A percentile compares a stretch with the other conserved stretches of the same genome.
These are phyloP conservation scores for Mercurialis annua DNA, from an alignment of 345 rosid species.

Conservation along the genomic window DNA sequence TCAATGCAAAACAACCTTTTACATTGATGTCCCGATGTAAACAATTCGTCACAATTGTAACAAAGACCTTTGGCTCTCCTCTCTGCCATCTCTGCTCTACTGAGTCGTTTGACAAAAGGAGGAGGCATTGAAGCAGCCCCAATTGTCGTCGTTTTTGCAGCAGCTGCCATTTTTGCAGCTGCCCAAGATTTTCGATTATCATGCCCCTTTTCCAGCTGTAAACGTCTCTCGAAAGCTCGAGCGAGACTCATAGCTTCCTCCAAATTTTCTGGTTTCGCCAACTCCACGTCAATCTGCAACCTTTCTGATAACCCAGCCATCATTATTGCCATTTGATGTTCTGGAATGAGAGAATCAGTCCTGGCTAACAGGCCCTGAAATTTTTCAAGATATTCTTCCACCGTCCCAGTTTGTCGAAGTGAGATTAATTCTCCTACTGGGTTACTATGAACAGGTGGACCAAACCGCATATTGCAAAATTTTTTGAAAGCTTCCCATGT, in stretches of 20 bases:
- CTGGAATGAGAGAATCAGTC: too few relatives aligned
- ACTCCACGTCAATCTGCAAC: too few relatives aligned
- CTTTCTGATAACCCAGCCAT: too few relatives aligned
- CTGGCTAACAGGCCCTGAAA: not conserved
- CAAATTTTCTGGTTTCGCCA: too few relatives aligned
- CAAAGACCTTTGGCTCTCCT: not conserved
- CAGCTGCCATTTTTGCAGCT: not conserved
- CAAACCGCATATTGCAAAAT: not conserved
- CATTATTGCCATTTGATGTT: too few relatives aligned
- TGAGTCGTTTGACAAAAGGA: not conserved
- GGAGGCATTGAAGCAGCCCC: not conserved
- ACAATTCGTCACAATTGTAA: not conserved
- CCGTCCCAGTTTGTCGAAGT: not conserved
- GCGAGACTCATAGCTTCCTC: too few relatives aligned
- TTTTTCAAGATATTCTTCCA: not conserved
- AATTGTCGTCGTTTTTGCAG: not conserved
- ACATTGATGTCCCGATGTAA: not conserved
- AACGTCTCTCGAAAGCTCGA: too few relatives aligned
- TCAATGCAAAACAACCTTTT: not conserved
- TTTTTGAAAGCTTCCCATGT: not conserved
- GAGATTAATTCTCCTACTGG: not conserved
- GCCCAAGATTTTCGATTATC: not conserved
- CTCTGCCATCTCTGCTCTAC: not conserved
- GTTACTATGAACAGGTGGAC: not conserved
- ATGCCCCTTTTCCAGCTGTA: too few relatives aligned